Conservation (phyloP, 495 filamentous ascomycete genomes). For the Mytilinidion resinicola region DNA sequence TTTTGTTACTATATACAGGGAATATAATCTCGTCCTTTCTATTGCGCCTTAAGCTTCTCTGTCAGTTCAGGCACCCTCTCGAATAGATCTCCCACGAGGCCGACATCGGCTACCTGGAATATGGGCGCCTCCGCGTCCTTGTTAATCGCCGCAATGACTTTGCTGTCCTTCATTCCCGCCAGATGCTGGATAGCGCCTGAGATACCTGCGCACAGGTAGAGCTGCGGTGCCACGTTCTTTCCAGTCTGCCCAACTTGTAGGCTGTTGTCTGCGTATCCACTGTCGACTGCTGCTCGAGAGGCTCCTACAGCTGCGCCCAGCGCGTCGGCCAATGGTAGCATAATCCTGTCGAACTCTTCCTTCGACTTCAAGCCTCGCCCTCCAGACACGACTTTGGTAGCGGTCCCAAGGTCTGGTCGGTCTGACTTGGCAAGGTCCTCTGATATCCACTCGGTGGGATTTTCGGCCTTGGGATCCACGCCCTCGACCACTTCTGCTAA, state of each 20-base stretch:
- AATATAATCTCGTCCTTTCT: background rate
- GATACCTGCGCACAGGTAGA: slow-evolving; percentile 93
- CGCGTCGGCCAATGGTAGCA: slow-evolving; percentile 83
- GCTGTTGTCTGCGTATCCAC: slow-evolving; percentile 98
- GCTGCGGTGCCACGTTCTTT: slow-evolving; percentile 93
- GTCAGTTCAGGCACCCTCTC: slow-evolving; percentile 93
- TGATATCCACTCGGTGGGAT: slow-evolving; percentile 78
- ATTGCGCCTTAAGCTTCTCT: slow-evolving; percentile 68
- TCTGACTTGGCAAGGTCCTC: slow-evolving; percentile 90
- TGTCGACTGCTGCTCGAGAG: slow-evolving; percentile 90
- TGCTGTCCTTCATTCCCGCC: slow-evolving; percentile 99
- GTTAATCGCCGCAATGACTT: slow-evolving; percentile 98
- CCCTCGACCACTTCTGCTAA: slow-evolving; percentile 58
- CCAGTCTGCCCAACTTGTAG: slow-evolving; percentile 97
- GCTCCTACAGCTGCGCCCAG: slow-evolving; percentile 92
- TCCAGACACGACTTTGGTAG: slow-evolving; percentile 82
- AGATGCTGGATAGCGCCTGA: slow-evolving; percentile 97
- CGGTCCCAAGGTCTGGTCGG: slow-evolving; percentile 89
- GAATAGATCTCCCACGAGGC: slow-evolving; percentile 90
- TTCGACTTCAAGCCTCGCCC: slow-evolving; percentile 94
- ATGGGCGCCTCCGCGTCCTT: slow-evolving; percentile 96
- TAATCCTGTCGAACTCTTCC: slow-evolving; percentile 89
- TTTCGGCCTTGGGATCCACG: slow-evolving; percentile 64
- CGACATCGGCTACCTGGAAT: slow-evolving; percentile 96
- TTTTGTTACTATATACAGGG: no score